Evolutionary conservation across 2,329 filamentous ascomycete genomes (phyloP).

Genomic region (Alternaria incomplexa): DNA sequence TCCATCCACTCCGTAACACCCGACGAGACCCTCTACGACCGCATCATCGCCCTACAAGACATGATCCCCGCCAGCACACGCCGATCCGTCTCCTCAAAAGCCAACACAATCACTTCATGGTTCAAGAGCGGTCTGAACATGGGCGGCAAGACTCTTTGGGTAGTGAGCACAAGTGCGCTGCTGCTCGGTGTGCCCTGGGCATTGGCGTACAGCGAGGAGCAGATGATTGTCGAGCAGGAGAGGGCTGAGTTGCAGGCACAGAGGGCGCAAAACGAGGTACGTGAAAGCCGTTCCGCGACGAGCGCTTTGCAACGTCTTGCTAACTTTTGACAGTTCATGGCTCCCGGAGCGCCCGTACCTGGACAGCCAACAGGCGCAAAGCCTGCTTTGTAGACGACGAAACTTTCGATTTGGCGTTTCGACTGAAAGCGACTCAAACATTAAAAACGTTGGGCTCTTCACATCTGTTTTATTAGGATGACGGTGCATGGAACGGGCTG

Average conservation of each 20-base stretch:
- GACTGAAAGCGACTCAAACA: not conserved
- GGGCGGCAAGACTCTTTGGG: slow-evolving; percentile 87
- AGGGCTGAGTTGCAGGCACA: slow-evolving; percentile 96
- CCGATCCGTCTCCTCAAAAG: slow-evolving; percentile 55
- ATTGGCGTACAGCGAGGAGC: slow-evolving; percentile 91
- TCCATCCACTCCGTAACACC: slow-evolving; percentile 59
- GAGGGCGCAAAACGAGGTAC: slow-evolving; percentile 75
- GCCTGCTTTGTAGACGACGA: slow-evolving; percentile 42
- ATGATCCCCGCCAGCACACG: slow-evolving; percentile 82
- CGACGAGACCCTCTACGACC: slow-evolving; percentile 62
- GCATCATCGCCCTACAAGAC: slow-evolving; percentile 74
- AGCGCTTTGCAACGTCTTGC: not conserved
- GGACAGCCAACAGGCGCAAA: slow-evolving; percentile 36
- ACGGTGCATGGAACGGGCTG: slow-evolving; percentile 10
- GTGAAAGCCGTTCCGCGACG: not conserved
- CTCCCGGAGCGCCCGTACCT: slow-evolving; percentile 34
- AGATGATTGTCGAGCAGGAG: slow-evolving; percentile 97
- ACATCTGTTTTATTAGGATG: slow-evolving; percentile 31
- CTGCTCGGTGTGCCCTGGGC: slow-evolving; percentile 93
- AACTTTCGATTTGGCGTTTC: slow-evolving; percentile 1
- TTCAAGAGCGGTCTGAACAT: slow-evolving; percentile 69
- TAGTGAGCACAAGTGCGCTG: slow-evolving; percentile 86
- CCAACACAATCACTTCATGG: slow-evolving; percentile 61
- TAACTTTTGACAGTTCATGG: slow-evolving; percentile 40
- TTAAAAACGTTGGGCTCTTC: slow-evolving; percentile 17